Base-by-base conservation (phyloP, 441 rosid genomes). In the Capsella rubella region DNA sequence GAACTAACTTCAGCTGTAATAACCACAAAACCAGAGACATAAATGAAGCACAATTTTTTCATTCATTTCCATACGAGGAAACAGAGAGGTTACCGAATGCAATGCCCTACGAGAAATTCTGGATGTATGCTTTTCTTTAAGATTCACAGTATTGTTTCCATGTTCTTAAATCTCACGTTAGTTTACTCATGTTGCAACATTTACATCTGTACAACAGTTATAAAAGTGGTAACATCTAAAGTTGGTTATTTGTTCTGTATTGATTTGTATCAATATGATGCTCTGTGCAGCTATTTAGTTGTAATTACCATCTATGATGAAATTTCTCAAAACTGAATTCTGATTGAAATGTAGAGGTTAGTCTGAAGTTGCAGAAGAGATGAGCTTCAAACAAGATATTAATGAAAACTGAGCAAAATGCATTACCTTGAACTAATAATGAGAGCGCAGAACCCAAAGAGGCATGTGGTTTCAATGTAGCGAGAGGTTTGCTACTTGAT, bases 1-100 rank as follows among this genome's bases (percentile, higher is more conserved):
- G 99, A 92, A 85, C 98, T 96, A 51, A 96, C 97, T 74, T 86
- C 85, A 71, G 96, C 99, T 96, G 92, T 82, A 85, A 68, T 53
- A 56, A 47, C 50, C 54, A 79, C 28, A 45, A 32, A 66, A 54
- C 34, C 71, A 21, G 35, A 64, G 49, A 58, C 42, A 51, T 45
- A 32, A 13, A 35, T 51, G 64, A 45, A 70, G 9, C 72, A 46
- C 0, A 8, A 64, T 40, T 35, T 35, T 21, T 34, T 45, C 60
- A n/a, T 53, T 25, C 69, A 50, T 51, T 51, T 65, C 28, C 43
- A 47, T 18, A 14, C 31, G 31, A 69, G 28, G 35, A 63, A 43
- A 21, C 27, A n/a, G 32, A 25, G 32, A 40, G 49, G 57, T 27
- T 67, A 16, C 32, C 13, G 35, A 27, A 55, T 73, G 50, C 64